Percentiles rank a stretch among this genome's conserved stretches.
Conservation (phyloP, 1,284 basidiomycete species). For the Sporisorium reilianum region DNA sequence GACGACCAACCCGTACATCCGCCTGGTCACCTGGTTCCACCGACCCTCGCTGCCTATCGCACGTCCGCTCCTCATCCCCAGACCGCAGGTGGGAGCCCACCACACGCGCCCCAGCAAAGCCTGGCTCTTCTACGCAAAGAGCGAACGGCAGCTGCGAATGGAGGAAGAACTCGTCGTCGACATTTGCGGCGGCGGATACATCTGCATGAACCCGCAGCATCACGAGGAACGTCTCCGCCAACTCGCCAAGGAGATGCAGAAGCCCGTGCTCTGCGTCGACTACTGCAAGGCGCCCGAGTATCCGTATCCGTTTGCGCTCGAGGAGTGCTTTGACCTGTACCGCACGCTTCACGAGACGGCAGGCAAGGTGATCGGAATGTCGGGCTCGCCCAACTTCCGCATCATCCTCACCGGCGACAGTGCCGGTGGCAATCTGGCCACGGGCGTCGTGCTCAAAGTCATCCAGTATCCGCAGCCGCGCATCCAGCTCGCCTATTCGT, state of each 20-base stretch:
- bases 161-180: slow-evolving; percentile 72
- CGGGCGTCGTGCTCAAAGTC: slow-evolving; percentile 57
- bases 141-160: slow-evolving; percentile 75
- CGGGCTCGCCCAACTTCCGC: slow-evolving; percentile 50
- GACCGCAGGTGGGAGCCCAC: slow-evolving; percentile 73
- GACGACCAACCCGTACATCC: slow-evolving; percentile 89
- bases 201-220: slow-evolving; percentile 85
- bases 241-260: slow-evolving; percentile 84
- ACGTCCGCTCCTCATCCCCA: slow-evolving; percentile 82
- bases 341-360: slow-evolving; percentile 82
- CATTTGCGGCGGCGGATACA: slow-evolving; percentile 94
- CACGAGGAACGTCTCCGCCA: slow-evolving; percentile 91
- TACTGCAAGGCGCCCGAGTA: slow-evolving; percentile 93
- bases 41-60: slow-evolving; percentile 76
- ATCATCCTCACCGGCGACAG: slow-evolving; percentile 61
- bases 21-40: slow-evolving; percentile 76
- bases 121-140: slow-evolving; percentile 84
- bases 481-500: slow-evolving; percentile 55
- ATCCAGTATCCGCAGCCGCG: slow-evolving; percentile 62
- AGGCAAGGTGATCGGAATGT: slow-evolving; percentile 85
- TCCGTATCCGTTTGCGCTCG: slow-evolving; percentile 75
- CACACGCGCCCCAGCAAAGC: slow-evolving; percentile 81
- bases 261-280: slow-evolving; percentile 86
- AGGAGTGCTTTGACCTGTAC: slow-evolving; percentile 93
- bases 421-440: slow-evolving; percentile 61